These are phyloP conservation scores for Pichia californica DNA, from an alignment of 805 yeast species.

Conservation along the genomic window DNA sequence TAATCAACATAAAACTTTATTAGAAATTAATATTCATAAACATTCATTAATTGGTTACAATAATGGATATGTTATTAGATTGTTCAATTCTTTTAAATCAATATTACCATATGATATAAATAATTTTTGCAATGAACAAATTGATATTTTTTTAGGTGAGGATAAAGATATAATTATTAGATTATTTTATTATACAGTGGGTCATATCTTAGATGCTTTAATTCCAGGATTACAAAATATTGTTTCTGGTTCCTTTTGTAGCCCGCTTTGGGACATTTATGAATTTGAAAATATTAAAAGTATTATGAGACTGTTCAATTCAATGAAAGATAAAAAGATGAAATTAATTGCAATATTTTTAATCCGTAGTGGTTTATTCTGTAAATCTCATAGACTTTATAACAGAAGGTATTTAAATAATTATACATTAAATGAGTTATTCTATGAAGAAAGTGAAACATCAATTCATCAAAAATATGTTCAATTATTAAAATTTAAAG, in stretches of 20 bases:
- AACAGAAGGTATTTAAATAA: background rate
- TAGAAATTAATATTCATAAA: no score
- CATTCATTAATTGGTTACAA: no score
- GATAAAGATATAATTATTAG: conserved; percentile 5
- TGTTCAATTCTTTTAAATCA: conserved; percentile 9
- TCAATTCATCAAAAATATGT: conserved; percentile 3
- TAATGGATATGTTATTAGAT: conserved; percentile 8
- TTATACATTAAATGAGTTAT: background rate
- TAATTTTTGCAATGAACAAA: conserved; percentile 1
- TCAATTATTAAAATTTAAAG: background rate
- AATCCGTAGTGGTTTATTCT: conserved; percentile 6
- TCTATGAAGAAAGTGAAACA: background rate
- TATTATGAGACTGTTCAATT: conserved; percentile 4
- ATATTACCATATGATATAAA: conserved; percentile 7
- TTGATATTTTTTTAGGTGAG: background rate
- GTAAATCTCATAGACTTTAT: background rate
- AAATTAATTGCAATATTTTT: conserved; percentile 4
- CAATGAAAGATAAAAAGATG: background rate
- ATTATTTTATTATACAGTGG: conserved; percentile 6
- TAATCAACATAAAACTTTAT: no score
- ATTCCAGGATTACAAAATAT: conserved; percentile 8
- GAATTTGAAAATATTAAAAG: background rate
- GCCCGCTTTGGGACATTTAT: conserved; percentile 1
- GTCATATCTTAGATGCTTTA: conserved; percentile 1
- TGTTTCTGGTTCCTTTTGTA: conserved; percentile 6